These are phyloP conservation scores for Penicillium longicatenatum DNA, from an alignment of 495 filamentous ascomycete genomes.

Conservation along the genomic window DNA sequence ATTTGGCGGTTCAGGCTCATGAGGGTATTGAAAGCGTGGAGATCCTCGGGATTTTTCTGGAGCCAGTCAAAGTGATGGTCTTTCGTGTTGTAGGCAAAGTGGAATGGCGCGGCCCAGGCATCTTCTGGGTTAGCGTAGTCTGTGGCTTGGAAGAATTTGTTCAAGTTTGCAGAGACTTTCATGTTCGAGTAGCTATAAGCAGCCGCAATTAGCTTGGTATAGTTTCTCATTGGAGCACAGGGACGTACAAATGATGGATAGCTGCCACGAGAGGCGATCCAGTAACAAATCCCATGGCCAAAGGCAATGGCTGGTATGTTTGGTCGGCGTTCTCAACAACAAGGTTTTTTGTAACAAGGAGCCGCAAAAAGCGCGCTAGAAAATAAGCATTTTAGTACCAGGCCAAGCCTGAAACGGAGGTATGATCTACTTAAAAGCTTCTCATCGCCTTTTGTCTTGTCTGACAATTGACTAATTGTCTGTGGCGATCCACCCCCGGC, in stretches of 20 bases:
- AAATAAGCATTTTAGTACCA: too few species aligned
- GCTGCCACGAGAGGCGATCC: conserved; percentile 3
- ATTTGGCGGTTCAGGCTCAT: conserved; percentile 20
- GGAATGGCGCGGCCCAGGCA: conserved; percentile 26
- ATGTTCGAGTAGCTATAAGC: conserved; percentile 18
- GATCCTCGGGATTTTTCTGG: conserved; percentile 10
- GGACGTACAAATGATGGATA: conserved; percentile 27
- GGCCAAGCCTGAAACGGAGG: too few species aligned
- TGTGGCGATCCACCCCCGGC: neutral
- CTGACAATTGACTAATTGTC: conserved; percentile 8
- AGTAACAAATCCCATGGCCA: conserved; percentile 17
- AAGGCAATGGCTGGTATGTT: conserved; percentile 14
- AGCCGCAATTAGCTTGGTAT: too few species aligned
- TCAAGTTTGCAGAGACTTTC: conserved; percentile 16
- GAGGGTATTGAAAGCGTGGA: conserved; percentile 24
- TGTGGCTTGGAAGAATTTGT: conserved; percentile 25
- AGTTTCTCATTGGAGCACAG: too few species aligned
- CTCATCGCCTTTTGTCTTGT: conserved; percentile 23
- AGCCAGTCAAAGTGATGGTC: conserved; percentile 34
- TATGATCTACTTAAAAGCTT: conserved; percentile 24
- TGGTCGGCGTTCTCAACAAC: conserved; percentile 9
- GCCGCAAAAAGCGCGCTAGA: conserved; percentile 23
- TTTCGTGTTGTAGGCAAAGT: conserved; percentile 30
- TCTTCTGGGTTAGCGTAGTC: conserved; percentile 29
- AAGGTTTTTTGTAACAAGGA: conserved; percentile 11